Conservation (phyloP, 1,284 basidiomycete species). For the Austroboletus novae-zelandiae region DNA sequence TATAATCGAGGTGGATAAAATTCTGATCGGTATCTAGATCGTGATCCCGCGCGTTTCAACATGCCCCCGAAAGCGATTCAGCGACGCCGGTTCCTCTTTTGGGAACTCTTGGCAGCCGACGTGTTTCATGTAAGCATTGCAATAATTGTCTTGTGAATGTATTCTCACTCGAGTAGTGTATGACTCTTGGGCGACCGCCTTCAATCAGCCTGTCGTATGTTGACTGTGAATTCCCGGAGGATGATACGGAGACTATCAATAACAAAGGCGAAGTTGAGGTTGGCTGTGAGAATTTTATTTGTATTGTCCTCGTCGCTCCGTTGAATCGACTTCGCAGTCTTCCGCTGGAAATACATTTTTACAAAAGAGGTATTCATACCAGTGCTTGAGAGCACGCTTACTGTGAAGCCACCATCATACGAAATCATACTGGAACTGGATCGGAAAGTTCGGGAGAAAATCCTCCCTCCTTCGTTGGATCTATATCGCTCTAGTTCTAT, state of each 20-base stretch:
- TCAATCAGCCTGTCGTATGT: slow-evolving; percentile 54
- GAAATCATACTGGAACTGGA: slow-evolving; percentile 56
- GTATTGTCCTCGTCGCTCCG: not conserved
- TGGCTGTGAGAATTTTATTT: slow-evolving; percentile 42
- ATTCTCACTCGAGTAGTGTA: slow-evolving; percentile 37
- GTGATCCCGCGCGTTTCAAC: slow-evolving; percentile 58
- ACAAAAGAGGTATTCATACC: slow-evolving; percentile 48
- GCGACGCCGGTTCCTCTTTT: slow-evolving; percentile 54
- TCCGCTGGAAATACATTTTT: slow-evolving; percentile 33
- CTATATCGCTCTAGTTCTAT: slow-evolving; percentile 43
- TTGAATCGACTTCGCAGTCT: slow-evolving; percentile 26
- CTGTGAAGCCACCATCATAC: slow-evolving; percentile 50
- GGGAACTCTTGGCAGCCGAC: slow-evolving; percentile 55
- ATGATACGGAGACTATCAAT: slow-evolving; percentile 46
- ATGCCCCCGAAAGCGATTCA: slow-evolving; percentile 53
- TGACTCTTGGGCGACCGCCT: slow-evolving; percentile 54
- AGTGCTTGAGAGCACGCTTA: slow-evolving; percentile 50
- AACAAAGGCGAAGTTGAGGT: slow-evolving; percentile 44
- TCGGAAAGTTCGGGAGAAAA: slow-evolving; percentile 54
- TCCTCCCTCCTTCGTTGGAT: slow-evolving; percentile 50
- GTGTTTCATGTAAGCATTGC: slow-evolving; percentile 42
- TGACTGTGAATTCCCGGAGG: slow-evolving; percentile 55
- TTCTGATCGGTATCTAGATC: slow-evolving; percentile 41
- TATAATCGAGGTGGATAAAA: not conserved
- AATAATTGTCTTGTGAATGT: not conserved